These are phyloP conservation scores for Penicillium argentinense DNA, from an alignment of 495 filamentous ascomycete genomes.

Conservation along the genomic window DNA sequence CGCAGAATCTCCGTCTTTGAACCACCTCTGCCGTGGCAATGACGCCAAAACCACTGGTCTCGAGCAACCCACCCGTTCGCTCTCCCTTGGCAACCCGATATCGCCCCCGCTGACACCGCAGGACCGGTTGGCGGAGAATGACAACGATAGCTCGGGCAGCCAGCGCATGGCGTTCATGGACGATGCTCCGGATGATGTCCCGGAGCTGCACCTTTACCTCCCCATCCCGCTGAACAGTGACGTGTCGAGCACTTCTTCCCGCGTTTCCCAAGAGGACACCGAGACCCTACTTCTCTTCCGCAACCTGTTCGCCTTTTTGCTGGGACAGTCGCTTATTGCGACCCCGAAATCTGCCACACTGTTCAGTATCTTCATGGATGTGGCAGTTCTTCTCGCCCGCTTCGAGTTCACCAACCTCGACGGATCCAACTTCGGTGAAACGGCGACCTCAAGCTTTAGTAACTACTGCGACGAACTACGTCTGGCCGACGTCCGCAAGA, in stretches of 20 bases:
- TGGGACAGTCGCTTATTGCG: slow-evolving; percentile 76
- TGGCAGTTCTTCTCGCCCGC: slow-evolving; percentile 65
- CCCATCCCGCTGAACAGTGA: slow-evolving; percentile 56
- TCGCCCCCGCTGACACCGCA: slow-evolving; percentile 40
- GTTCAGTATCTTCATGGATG: slow-evolving; percentile 72
- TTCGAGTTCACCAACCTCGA: slow-evolving; percentile 81
- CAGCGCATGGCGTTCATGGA: slow-evolving; percentile 43
- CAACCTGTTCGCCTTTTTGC: slow-evolving; percentile 89
- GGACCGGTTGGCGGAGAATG: slow-evolving; percentile 38
- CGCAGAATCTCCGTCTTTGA: slow-evolving; percentile 67
- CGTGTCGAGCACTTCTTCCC: slow-evolving; percentile 37
- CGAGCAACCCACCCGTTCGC: slow-evolving; percentile 40
- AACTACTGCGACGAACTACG: slow-evolving; percentile 72
- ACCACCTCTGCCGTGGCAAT: slow-evolving; percentile 65
- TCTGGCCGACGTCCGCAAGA: slow-evolving; percentile 76
- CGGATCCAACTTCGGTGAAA: slow-evolving; percentile 78
- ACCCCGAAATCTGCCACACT: slow-evolving; percentile 64
- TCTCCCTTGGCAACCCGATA: slow-evolving; percentile 41
- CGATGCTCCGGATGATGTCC: slow-evolving; percentile 39
- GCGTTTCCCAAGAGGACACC: slow-evolving; percentile 54
- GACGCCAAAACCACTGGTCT: slow-evolving; percentile 41
- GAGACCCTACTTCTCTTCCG: slow-evolving; percentile 73
- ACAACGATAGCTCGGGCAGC: slow-evolving; percentile 45
- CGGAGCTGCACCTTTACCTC: slow-evolving; percentile 70
- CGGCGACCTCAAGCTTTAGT: slow-evolving; percentile 71